Conservation (phyloP, 208 protist genomes). For the Eutreptiella sp. region DNA sequence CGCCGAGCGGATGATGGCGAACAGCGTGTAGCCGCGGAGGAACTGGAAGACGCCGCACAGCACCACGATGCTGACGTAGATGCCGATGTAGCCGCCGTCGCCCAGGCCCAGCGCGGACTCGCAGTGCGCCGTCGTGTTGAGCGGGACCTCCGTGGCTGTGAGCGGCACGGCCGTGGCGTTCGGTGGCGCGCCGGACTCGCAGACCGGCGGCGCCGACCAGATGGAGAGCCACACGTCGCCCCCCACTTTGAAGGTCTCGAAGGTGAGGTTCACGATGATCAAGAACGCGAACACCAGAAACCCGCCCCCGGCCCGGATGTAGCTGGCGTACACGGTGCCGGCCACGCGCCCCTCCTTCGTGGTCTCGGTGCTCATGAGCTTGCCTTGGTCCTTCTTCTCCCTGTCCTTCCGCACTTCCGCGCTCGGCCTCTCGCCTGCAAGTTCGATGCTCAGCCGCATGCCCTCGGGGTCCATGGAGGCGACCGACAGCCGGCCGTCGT, state of each 20-base stretch:
- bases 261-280: constrained; percentile 49
- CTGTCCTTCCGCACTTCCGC: background rate
- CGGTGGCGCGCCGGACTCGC: background rate
- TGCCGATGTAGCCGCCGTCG: constrained; percentile 13
- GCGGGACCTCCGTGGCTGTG: background rate
- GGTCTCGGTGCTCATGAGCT: constrained; percentile 57
- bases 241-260: constrained; percentile 31
- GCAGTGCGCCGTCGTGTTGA: too few relatives aligned
- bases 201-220: constrained; percentile 39
- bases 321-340: constrained; percentile 48
- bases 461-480: background rate
- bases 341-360: constrained; percentile 53
- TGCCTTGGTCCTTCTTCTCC: constrained; percentile 3
- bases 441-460: background rate
- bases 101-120: constrained; percentile 29
- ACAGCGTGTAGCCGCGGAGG: constrained; percentile 27
- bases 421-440: background rate
- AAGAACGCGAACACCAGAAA: constrained; percentile 33
- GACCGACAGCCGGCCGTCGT: background rate
- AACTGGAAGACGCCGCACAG: constrained; percentile 28
- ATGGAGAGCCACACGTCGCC: constrained; percentile 59
- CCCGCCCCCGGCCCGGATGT: constrained; percentile 54
- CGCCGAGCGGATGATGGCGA: constrained; percentile 16
- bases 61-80: constrained; percentile 30
- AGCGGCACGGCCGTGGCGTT: constrained; percentile 2